Base-by-base conservation (phyloP, 1,284 basidiomycete genomes). In the Sanghuangporus baumii region DNA sequence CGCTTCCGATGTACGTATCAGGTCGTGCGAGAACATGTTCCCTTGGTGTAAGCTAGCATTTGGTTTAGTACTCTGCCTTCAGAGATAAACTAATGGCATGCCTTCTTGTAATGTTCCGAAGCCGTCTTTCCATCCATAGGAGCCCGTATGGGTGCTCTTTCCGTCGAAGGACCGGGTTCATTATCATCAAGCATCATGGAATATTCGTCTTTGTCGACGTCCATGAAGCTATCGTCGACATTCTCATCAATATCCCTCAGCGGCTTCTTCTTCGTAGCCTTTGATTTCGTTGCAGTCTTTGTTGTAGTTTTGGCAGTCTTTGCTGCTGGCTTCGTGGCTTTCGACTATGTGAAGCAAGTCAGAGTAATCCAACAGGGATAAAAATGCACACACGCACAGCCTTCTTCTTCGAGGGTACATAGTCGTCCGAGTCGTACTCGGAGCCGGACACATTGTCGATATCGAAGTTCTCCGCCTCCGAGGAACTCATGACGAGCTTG, bases 21-120 rank as follows among this genome's bases (percentile, higher is more conserved):
- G 97, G 97, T 65, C 97, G 92, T 75, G 92, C 93, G 64, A 99
- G 81, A 67, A 99, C 94, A 70, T 99, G 97, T 73, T 99, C 95
- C 18, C 98, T 80, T 88, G 97, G 96, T 0, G 94, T 89, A 63
- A 99, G 84, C 96, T 98, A 70, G 16, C 23, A 2, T 16, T 34
- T 66, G 43, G 26, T 31, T 50, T 23, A 47, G 57, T 3, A 66
- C 37, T 34, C 47, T 41, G 18, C 54, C 59, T 18, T 2, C 38
- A 47, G 26, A 51, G 20, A 52, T 46, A 9, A 55, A 59, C 12
- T 57, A 56, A 36, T 8, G 11, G 43, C 79, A 67, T 60, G 93
- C 94, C 84, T 96, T 97, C 65, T 89, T 88, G 73, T 97, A 98
- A 57, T 85, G 96, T 72, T 98, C 93, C 14, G 93, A 94, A 0